These are phyloP conservation scores for Amanita subjunquillea DNA, from an alignment of 768 basidiomycete species.

Conservation along the genomic window DNA sequence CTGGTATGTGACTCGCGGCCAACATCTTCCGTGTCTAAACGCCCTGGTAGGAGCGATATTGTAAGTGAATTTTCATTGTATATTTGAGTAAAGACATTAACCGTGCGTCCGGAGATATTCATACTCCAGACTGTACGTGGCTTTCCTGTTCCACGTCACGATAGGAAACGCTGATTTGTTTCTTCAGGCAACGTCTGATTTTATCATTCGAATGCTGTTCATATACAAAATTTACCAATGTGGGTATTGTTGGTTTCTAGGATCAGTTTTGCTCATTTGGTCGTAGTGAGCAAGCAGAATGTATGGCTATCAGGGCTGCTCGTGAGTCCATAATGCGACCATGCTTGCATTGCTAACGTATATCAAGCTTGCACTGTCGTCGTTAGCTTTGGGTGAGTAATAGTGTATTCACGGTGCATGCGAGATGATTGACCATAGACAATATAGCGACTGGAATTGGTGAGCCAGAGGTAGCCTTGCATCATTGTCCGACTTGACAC, in stretches of 20 bases:
- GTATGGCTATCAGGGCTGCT: constrained; percentile 30
- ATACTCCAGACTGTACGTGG: constrained; percentile 39
- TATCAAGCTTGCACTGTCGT: constrained; percentile 23
- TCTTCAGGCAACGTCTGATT: too few species aligned
- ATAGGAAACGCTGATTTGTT: neutral
- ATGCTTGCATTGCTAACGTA: neutral
- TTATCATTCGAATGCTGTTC: too few species aligned
- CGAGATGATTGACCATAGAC: neutral
- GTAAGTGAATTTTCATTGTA: neutral
- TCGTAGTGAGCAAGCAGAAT: constrained; percentile 31
- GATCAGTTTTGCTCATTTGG: too few species aligned
- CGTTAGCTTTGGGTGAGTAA: constrained; percentile 34
- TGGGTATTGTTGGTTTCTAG: too few species aligned
- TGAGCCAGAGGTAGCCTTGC: too few species aligned
- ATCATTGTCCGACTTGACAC: too few species aligned
- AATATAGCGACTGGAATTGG: constrained; percentile 22
- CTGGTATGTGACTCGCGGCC: constrained; percentile 27
- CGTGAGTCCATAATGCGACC: constrained; percentile 23
- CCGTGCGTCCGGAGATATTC: constrained; percentile 28
- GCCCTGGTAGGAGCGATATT: neutral
- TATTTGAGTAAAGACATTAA: neutral
- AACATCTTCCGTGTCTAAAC: neutral
- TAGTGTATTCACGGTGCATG: neutral
- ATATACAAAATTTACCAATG: too few species aligned
- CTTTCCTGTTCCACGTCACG: neutral